Evolutionary conservation across 179 eudicot species (phyloP).

Genomic region (Silene vulgaris): DNA sequence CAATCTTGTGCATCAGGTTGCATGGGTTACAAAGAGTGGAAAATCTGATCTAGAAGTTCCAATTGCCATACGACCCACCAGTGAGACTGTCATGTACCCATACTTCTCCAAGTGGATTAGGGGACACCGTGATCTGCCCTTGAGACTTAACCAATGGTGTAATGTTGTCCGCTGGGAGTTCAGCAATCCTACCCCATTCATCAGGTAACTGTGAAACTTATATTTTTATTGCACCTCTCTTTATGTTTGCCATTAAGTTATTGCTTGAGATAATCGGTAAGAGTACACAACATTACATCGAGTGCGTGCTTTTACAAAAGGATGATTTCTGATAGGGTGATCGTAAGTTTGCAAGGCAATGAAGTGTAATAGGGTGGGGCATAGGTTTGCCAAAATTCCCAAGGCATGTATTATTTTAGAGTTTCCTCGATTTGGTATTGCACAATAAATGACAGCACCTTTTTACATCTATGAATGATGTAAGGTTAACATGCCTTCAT

Average conservation of each 20-base stretch:
- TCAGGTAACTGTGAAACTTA: slow-evolving; percentile 47
- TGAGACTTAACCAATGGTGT: slow-evolving; percentile 95
- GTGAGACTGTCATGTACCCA: slow-evolving; percentile 99
- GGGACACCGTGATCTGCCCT: slow-evolving; percentile 95
- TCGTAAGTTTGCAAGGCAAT: no score
- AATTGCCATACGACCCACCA: slow-evolving; percentile 97
- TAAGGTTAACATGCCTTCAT: background rate
- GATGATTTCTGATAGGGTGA: no score
- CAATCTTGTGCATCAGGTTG: slow-evolving; percentile 54
- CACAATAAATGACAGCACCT: background rate
- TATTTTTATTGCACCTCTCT: background rate
- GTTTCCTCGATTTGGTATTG: no score
- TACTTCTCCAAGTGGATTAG: slow-evolving; percentile 97
- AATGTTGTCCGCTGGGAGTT: slow-evolving; percentile 99
- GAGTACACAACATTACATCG: background rate
- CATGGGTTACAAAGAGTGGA: slow-evolving; percentile 98
- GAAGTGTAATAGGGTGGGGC: no score
- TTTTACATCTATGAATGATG: background rate
- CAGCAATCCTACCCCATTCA: slow-evolving; percentile 98
- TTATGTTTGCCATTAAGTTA: background rate
- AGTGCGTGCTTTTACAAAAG: background rate
- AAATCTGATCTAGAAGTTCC: slow-evolving; percentile 81
- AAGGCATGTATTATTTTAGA: no score
- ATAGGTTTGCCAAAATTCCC: no score
- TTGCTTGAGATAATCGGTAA: background rate